Evolutionary conservation across 148 eudicot species (phyloP), one percentile per base, ranked within the genome.

Genomic region (Rhododendron griersonianum): DNA sequence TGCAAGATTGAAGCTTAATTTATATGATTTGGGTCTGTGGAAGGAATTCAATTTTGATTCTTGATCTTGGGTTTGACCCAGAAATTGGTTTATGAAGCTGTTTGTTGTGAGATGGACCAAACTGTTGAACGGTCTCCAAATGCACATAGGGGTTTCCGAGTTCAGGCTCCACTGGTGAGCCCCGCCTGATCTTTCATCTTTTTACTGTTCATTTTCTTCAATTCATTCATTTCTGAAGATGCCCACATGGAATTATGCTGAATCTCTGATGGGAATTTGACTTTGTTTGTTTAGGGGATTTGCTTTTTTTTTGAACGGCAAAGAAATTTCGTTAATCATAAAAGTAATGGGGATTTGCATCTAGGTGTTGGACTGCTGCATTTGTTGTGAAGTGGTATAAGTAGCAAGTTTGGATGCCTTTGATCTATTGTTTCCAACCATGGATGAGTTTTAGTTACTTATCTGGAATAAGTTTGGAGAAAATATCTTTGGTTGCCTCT

Each of bases 141-240:
- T 93, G 91, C 84, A 55, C 91, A 88, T 7, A 92, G 97, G 92
- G 95, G 89, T 78, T 91, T 89, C 86, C 92, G 98, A 83, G 90
- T 94, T 87, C 97, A 93, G 90, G 93, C 98, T 88, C 98, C 98
- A 30, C 86, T 96, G 91, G 98, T 94, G 84, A 92, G 92, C 53
- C n/a, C 18, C 11, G 16, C 84, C 37, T 84, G 37, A 48, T 83
- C 75, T 90, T 78, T 78, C 45, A 28, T n/a, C 80, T 19, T 30
- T 87, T 74, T 73, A 44, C 15, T 30, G n/a, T 65, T 83, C 39
- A 39, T 78, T 69, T 83, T 82, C 35, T 84, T 74, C 82, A 74
- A 53, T 86, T 77, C 48, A 11, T 51, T 19, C 23, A 21, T 79
- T 88, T 88, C 18, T 44, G n/a, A 21, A 47, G 51, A 48, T 89